phyloP scores from a whole-genome alignment of 495 filamentous ascomycete species.

The Cladorrhinum samala region DNA sequence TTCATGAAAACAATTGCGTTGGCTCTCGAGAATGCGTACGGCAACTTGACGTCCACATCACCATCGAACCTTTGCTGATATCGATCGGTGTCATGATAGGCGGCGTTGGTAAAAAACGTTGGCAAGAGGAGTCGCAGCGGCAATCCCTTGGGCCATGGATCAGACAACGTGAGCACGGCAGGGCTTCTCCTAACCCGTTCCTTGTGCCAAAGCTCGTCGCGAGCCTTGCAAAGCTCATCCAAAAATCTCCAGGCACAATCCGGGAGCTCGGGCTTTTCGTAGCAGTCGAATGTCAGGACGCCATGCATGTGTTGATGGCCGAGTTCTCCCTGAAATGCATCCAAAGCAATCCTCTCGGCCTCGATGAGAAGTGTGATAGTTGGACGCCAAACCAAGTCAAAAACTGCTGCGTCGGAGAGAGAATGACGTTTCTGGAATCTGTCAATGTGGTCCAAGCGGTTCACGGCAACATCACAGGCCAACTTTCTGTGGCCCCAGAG shows the following conservation, averaged over 20 bases:
- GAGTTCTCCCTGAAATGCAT: not conserved
- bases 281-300: not conserved
- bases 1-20: conserved; percentile 15
- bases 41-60: conserved; percentile 5
- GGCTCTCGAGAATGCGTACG: conserved; percentile 14
- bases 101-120: not conserved
- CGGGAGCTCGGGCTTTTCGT: not conserved
- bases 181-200: conserved; percentile 7
- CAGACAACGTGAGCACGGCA: not conserved
- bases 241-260: conserved; percentile 14
- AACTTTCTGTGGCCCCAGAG: not conserved
- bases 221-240: conserved; percentile 16
- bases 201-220: conserved; percentile 19
- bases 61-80: not conserved
- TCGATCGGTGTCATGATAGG: not conserved
- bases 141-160: conserved; percentile 21
- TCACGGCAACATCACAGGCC: conserved; percentile 5
- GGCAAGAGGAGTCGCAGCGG: conserved; percentile 14
- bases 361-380: conserved; percentile 18
- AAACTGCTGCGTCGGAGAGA: conserved; percentile 13
- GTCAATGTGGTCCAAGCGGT: conserved; percentile 7
- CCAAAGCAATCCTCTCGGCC: conserved; percentile 14
- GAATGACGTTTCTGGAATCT: conserved; percentile 1
- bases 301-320: not conserved
- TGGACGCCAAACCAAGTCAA: conserved; percentile 17